A percentile compares a stretch with the other conserved stretches of the same genome.
Conservation (phyloP, 192 early-diverging fungal species). For the Coemansia sp. region DNA sequence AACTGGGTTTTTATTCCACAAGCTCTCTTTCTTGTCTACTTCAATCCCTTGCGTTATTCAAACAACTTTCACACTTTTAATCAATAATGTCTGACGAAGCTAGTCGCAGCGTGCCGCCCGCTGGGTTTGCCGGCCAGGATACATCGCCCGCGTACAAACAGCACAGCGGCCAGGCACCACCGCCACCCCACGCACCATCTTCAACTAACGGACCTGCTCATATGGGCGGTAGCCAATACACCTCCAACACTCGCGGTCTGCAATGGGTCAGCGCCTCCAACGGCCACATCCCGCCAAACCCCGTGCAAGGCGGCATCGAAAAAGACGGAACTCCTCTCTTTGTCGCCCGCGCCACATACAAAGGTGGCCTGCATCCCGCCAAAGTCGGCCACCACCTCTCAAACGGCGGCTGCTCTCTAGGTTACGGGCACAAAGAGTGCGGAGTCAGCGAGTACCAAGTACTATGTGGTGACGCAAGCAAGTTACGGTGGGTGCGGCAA, state of each 20-base stretch:
- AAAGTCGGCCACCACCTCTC: slow-evolving; percentile 54
- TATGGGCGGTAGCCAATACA: slow-evolving; percentile 8
- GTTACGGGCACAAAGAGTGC: slow-evolving; percentile 60
- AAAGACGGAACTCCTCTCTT: slow-evolving; percentile 59
- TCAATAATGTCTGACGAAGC: too few species aligned
- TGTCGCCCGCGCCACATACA: slow-evolving; percentile 56
- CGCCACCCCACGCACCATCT: slow-evolving; percentile 3
- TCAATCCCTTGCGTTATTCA: too few species aligned
- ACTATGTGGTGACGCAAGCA: slow-evolving; percentile 60
- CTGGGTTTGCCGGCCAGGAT: neutral
- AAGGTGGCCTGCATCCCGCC: slow-evolving; percentile 55
- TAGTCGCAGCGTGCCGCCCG: neutral
- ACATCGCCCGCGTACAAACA: slow-evolving; percentile 7
- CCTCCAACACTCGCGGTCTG: slow-evolving; percentile 8
- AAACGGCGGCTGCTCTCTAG: slow-evolving; percentile 52
- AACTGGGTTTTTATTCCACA: too few species aligned
- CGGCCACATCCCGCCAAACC: slow-evolving; percentile 52
- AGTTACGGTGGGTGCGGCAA: slow-evolving; percentile 57
- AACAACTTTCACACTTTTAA: too few species aligned
- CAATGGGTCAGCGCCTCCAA: slow-evolving; percentile 47
- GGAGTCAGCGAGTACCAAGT: slow-evolving; percentile 57
- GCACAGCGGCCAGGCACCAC: slow-evolving; percentile 17
- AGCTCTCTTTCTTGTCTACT: too few species aligned
- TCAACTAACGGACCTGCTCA: neutral
- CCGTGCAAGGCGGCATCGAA: slow-evolving; percentile 62